Evolutionary conservation across 108 stramenopile species (phyloP), one percentile per base, ranked within the genome.

Genomic region (Schizochytrium sp.): DNA sequence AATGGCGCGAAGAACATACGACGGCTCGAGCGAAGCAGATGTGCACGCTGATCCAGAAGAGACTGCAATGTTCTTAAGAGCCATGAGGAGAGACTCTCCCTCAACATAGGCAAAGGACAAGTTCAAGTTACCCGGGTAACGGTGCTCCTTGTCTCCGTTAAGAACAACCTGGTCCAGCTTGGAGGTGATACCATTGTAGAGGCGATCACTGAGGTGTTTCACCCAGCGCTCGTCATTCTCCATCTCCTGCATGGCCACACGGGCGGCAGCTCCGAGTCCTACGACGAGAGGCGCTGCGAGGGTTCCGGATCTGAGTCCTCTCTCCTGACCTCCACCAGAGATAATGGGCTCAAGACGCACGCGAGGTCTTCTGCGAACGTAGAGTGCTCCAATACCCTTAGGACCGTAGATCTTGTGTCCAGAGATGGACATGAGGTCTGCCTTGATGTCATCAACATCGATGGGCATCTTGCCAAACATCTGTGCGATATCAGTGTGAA

Each of bases 341-440:
- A 99, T 95, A 72, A 98, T 89, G 4, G 98, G 98, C 92, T 98
- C 98, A n/a, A 99, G 93, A 55, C 98, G 96, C 13, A 99, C 97
- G 28, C 99, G 96, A 3, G 99, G 98, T 69, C 96, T 93, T 50
- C 98, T 95, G 28, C 99, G 93, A 46, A 99, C 95, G 93, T 98
- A 99, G 17, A 99, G 89, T 7, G 97, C 99, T 28, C 99, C 99
- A 46, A 99, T 93, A 4, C 99, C 99, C 93, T 99, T 99, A 57
- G 99, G 98, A 42, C 99, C 99, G 92, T 99, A 99, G 4, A 99
- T 89, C 93, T 99, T 99, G 93, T 99, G 99, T 50, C 96, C 96
- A 38, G 96, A 97, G 90, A 99, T 95, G 61, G 95, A 96, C 95
- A 98, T 96, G 69, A 98, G 93, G 91, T 99, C 99, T 88, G 98